Evolutionary conservation across 2,329 filamentous ascomycete species (phyloP).

Genomic region (Rutstroemia sp.): DNA sequence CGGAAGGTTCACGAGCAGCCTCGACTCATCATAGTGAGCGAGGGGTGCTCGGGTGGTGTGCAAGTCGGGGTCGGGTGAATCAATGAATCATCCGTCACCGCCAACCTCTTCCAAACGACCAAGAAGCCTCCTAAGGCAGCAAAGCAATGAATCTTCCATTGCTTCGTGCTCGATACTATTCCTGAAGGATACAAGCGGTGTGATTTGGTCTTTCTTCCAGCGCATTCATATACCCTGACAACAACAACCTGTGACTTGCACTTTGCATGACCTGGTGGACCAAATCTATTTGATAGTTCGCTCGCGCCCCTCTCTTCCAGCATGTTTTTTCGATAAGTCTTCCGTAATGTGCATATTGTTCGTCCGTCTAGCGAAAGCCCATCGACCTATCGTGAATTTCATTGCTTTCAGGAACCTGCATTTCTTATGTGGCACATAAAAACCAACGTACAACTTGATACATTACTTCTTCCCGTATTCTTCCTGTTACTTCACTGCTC

Average conservation of each 20-base stretch:
- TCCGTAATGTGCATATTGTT: conserved; percentile 1
- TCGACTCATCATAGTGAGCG: no score
- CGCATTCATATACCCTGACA: conserved; percentile 1
- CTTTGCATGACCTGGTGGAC: neutral
- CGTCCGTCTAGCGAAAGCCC: neutral
- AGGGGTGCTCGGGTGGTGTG: no score
- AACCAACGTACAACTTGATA: neutral
- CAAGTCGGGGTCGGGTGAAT: no score
- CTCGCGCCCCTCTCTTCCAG: neutral
- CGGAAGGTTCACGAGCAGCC: no score
- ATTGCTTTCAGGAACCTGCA: neutral
- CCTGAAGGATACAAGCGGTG: neutral
- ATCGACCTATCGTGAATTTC: neutral
- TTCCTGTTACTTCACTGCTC: neutral
- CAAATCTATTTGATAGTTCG: neutral
- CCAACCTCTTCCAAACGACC: no score
- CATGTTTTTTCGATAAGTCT: neutral
- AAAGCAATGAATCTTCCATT: no score
- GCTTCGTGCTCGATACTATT: neutral
- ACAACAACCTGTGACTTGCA: neutral
- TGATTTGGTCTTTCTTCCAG: conserved; percentile 1
- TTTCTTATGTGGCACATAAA: neutral
- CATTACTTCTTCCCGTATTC: neutral
- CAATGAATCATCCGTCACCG: no score
- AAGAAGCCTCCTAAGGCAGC: no score